A percentile compares a stretch with the other conserved stretches of the same genome.
Evolutionary conservation across 768 basidiomycete genomes (phyloP).

Genomic region (Phaeotremella fagi): DNA sequence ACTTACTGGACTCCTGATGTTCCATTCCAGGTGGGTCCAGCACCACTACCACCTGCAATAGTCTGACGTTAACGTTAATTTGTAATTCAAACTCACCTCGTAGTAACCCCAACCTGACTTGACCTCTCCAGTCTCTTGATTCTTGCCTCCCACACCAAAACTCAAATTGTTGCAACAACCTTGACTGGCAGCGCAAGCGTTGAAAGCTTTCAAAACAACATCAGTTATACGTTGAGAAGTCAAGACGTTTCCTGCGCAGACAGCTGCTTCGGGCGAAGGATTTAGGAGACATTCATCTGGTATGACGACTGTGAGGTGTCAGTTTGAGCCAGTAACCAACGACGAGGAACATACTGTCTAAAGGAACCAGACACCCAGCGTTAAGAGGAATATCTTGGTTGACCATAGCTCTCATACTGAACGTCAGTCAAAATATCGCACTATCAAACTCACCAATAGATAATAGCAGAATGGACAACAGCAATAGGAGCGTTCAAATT

Average conservation of each 20-base stretch:
- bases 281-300: slow-evolving; percentile 28
- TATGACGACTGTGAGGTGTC: slow-evolving; percentile 18
- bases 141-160: slow-evolving; percentile 83
- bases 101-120: slow-evolving; percentile 85
- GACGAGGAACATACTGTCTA: slow-evolving; percentile 14
- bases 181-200: slow-evolving; percentile 38
- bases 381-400: slow-evolving; percentile 73
- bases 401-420: slow-evolving; percentile 29
- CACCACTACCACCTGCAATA: slow-evolving; percentile 88
- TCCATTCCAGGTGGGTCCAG: slow-evolving; percentile 83
- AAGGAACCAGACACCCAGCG: slow-evolving; percentile 82
- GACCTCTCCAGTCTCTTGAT: slow-evolving; percentile 63
- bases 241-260: slow-evolving; percentile 35
- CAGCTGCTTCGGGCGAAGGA: slow-evolving; percentile 33
- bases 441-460: slow-evolving; percentile 34
- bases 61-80: slow-evolving; percentile 55
- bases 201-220: slow-evolving; percentile 36
- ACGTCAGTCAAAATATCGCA: neutral
- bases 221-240: slow-evolving; percentile 42
- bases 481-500: slow-evolving; percentile 38
- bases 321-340: neutral
- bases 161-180: slow-evolving; percentile 55
- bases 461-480: slow-evolving; percentile 30
- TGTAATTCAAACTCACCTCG: slow-evolving; percentile 53
- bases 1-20: slow-evolving; percentile 74